Evolutionary conservation across 192 early-diverging fungal genomes (phyloP).

Genomic region (Backusella liffmaniae): DNA sequence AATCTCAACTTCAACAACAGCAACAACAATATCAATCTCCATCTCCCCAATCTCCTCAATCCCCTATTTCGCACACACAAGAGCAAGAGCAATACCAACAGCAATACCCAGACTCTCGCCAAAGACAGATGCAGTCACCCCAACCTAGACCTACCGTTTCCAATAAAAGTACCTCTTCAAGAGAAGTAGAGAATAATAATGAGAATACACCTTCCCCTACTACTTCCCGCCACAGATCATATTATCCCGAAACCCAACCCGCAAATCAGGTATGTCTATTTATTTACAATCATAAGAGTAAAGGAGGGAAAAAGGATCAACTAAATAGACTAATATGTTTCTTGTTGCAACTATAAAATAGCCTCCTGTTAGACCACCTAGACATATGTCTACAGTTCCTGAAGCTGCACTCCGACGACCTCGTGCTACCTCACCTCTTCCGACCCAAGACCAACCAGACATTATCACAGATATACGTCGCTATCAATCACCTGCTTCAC

Average conservation of each 20-base stretch:
- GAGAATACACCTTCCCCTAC: not conserved
- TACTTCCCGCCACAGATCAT: constrained; percentile 5
- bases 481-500: not conserved
- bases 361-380: constrained; percentile 15
- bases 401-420: constrained; percentile 27
- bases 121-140: not conserved
- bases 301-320: not conserved
- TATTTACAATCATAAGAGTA: not conserved
- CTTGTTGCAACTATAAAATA: not conserved
- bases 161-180: not conserved
- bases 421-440: constrained; percentile 22
- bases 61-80: not conserved
- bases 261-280: constrained; percentile 2
- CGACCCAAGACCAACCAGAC: not conserved
- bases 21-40: constrained; percentile 1
- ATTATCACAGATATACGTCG: constrained; percentile 6
- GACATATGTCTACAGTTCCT: constrained; percentile 25
- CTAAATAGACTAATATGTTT: not conserved
- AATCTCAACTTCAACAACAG: not conserved
- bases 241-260: constrained; percentile 14
- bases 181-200: not conserved
- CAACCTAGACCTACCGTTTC: not conserved
- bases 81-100: constrained; percentile 5
- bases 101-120: not conserved
- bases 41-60: not conserved